These are phyloP conservation scores for Apodospora peruviana DNA, from an alignment of 495 filamentous ascomycete genomes.

Conservation along the genomic window DNA sequence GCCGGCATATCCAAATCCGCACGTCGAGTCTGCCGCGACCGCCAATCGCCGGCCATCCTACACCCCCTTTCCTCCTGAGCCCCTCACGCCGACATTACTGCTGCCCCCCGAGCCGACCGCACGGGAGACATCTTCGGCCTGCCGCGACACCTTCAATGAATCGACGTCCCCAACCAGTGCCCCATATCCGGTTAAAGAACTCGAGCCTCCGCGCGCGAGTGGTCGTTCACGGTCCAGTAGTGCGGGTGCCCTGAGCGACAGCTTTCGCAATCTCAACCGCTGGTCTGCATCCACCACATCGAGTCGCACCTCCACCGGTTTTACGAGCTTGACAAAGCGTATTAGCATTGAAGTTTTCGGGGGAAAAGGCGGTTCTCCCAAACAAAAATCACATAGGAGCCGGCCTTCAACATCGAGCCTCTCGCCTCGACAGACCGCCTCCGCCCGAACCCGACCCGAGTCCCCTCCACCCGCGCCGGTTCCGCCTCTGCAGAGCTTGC, in stretches of 20 bases:
- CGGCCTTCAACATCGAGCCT: constrained; percentile 21
- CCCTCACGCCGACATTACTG: no score
- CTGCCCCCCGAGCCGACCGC: background rate
- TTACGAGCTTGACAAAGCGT: constrained; percentile 53
- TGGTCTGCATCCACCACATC: constrained; percentile 77
- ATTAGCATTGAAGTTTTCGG: constrained; percentile 39
- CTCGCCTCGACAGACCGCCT: constrained; percentile 14
- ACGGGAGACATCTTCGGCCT: constrained; percentile 4
- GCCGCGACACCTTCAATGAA: constrained; percentile 30
- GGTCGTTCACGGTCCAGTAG: constrained; percentile 40
- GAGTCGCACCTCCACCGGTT: constrained; percentile 56
- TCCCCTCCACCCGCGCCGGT: constrained; percentile 18
- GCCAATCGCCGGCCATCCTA: constrained; percentile 8
- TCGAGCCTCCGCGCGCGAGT: constrained; percentile 19
- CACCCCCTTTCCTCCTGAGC: constrained; percentile 17
- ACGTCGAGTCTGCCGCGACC: constrained; percentile 7
- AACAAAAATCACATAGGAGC: constrained; percentile 22
- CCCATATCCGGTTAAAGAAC: constrained; percentile 18
- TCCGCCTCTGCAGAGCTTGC: constrained; percentile 26
- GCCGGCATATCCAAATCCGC: background rate
- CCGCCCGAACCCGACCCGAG: constrained; percentile 7
- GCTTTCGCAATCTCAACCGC: constrained; percentile 68
- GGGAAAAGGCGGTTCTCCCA: constrained; percentile 18
- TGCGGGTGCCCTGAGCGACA: constrained; percentile 50
- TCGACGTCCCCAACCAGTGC: constrained; percentile 14